Evolutionary conservation across 768 basidiomycete genomes (phyloP), one percentile per base, ranked within the genome.

Genomic region (Russula virescens): DNA sequence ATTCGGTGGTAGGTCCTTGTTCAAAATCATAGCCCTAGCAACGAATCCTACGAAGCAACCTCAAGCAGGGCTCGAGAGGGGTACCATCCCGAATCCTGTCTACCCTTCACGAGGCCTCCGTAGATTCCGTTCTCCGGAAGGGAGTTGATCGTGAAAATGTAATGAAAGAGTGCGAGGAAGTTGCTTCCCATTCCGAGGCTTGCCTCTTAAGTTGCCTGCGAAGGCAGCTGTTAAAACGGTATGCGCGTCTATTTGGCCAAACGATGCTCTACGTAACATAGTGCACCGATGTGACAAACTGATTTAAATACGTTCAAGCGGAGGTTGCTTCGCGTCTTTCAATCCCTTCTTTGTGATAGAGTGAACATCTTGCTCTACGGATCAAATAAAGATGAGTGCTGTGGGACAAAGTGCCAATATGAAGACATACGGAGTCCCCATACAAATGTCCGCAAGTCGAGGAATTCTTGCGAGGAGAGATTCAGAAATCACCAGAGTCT

Each of bases 391-490:
- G 2, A 42, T 60, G 23, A 65, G 58, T 55, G 21, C 21, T 28
- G 18, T 6, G 9, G 21, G 9, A 40, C 34, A 31, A 40, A 40
- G 35, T 6, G 26, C 26, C 4, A 47, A 55, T 47, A n/a, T 46
- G 6, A 55, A 16, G 11, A 85, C 90, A 78, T 72, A 92, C 91
- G 89, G 66, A 94, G 87, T 21, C 91, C 91, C 91, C 88, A 91
- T 11, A 92, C 88, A 71, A 91, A 87, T 51, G 88, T 79, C 63
- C 88, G 81, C 63, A 93, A 71, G 68, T 92, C 90, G 64, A 93
- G 78, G 71, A 91, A 87, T 78, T 93, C 91, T 91, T 69, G 34
- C 31, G 38, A 58, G 43, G 14, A 48, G 55, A 18, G 23, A 18
- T 16, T 66, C 50, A 64, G 58, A 51, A 6, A 23, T 53, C n/a